phyloP scores from a whole-genome alignment of 148 eudicot genomes.

The Spergularia bocconei region DNA sequence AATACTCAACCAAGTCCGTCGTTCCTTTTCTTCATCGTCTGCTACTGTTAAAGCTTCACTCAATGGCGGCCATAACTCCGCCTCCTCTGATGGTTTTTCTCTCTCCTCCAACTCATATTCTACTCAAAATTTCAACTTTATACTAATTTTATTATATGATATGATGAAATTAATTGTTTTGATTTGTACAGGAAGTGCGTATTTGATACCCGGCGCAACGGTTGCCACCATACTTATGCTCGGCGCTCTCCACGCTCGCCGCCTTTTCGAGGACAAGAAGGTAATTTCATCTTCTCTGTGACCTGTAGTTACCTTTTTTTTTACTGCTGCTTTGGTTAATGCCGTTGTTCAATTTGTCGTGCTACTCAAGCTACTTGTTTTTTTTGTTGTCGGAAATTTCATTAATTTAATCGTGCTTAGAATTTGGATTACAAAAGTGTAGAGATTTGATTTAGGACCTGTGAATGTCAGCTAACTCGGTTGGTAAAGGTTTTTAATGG shows the following conservation, averaged over 20 bases:
- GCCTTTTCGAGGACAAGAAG: slow-evolving; percentile 79
- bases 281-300: slow-evolving; percentile 20
- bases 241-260: slow-evolving; percentile 90
- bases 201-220: slow-evolving; percentile 84
- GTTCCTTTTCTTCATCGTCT: slow-evolving; percentile 22
- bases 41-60: slow-evolving; percentile 45
- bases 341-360: background rate
- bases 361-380: too few species aligned
- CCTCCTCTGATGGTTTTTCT: slow-evolving; percentile 47
- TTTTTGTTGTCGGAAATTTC: too few species aligned
- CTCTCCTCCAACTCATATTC: background rate
- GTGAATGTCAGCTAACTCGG: too few species aligned
- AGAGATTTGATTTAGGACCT: too few species aligned
- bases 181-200: slow-evolving; percentile 55
- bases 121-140: background rate
- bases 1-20: slow-evolving; percentile 33
- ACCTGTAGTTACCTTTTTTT: background rate
- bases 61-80: slow-evolving; percentile 32
- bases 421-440: too few species aligned
- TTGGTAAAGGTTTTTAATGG: too few species aligned
- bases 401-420: background rate
- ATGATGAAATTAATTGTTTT: background rate
- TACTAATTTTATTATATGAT: background rate
- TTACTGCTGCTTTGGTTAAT: background rate
- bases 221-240: slow-evolving; percentile 88